Evolutionary conservation across 2,329 filamentous ascomycete genomes (phyloP).

Genomic region (Lachnum nothofagi): DNA sequence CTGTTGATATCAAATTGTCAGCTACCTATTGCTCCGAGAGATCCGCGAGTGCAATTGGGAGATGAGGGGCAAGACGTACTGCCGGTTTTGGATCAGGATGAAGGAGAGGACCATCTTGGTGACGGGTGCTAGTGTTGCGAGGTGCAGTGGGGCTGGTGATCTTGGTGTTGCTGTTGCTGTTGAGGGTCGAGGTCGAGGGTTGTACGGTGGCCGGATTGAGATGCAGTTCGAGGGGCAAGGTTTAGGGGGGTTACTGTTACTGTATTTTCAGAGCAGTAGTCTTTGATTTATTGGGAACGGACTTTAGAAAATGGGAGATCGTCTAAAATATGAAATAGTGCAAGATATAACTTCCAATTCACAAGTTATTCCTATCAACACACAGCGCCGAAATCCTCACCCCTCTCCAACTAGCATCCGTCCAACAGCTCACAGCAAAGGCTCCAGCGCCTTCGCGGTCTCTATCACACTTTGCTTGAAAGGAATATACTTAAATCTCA

Average conservation of each 20-base stretch:
- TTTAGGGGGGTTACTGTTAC: too few relatives aligned
- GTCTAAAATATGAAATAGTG: too few relatives aligned
- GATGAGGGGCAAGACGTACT: slow-evolving; percentile 47
- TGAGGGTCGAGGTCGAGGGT: background rate
- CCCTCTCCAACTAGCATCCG: too few relatives aligned
- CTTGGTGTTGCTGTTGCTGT: background rate
- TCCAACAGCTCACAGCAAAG: slow-evolving; percentile 15
- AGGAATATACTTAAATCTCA: slow-evolving; percentile 28
- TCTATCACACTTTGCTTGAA: slow-evolving; percentile 31
- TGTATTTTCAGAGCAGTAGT: too few relatives aligned
- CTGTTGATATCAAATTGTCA: slow-evolving; percentile 41
- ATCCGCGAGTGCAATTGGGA: background rate
- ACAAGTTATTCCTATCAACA: too few relatives aligned
- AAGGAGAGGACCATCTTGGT: slow-evolving; percentile 64
- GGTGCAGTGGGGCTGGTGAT: background rate
- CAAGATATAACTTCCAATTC: background rate
- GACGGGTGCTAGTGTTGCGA: background rate
- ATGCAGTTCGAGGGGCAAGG: too few relatives aligned
- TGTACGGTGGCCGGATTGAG: slow-evolving; percentile 2
- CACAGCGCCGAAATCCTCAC: too few relatives aligned
- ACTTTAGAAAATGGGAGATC: too few relatives aligned
- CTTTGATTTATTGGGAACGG: too few relatives aligned
- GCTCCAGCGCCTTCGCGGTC: slow-evolving; percentile 34
- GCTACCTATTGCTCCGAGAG: background rate
- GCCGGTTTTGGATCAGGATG: slow-evolving; percentile 83